Evolutionary conservation across 148 eudicot species (phyloP).

Genomic region (Rhododendron molle): DNA sequence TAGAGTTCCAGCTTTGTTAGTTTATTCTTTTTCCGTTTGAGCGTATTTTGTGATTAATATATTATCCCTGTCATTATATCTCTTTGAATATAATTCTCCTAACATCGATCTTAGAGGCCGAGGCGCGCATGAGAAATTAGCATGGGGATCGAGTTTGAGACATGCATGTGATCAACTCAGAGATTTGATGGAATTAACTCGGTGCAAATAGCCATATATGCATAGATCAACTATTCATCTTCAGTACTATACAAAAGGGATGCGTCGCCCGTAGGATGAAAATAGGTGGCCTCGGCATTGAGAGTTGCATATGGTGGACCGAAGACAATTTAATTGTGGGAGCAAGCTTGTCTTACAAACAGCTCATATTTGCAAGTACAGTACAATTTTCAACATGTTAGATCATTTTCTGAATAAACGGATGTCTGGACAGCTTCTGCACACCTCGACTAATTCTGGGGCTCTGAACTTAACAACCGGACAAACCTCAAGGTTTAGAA

Average conservation of each 20-base stretch:
- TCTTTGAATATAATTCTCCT: no score
- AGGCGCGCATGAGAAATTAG: no score
- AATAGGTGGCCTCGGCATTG: background rate
- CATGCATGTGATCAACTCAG: background rate
- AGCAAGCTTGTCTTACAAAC: background rate
- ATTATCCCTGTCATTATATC: background rate
- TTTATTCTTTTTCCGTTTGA: no score
- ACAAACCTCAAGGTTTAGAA: no score
- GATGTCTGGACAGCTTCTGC: background rate
- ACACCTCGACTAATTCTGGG: no score
- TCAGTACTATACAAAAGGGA: background rate
- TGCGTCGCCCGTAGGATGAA: background rate
- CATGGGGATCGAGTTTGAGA: no score
- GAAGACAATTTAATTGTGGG: background rate
- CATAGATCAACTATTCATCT: background rate
- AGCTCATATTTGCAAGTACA: background rate
- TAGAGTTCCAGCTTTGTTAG: no score
- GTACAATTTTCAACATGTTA: background rate
- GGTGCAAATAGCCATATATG: background rate
- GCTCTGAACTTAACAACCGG: background rate
- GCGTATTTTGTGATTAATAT: background rate
- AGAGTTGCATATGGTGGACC: conserved; percentile 1
- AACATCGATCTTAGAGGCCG: background rate
- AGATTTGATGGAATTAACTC: background rate
- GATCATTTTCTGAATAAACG: no score